Evolutionary conservation across 108 stramenopile species (phyloP), one percentile per base, ranked within the genome.

Genomic region (Cylindrotheca closterium): DNA sequence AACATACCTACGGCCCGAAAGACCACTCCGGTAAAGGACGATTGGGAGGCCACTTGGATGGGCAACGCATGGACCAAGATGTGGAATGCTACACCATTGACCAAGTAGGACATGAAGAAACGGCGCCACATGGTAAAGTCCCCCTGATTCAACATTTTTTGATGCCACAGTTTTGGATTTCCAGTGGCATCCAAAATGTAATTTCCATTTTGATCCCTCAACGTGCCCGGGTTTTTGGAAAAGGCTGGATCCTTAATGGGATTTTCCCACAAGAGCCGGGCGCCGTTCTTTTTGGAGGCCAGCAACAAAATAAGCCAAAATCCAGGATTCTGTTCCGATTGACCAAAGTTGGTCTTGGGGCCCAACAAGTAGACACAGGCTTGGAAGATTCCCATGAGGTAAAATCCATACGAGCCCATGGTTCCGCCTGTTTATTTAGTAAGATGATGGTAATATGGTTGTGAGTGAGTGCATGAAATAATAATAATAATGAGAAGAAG

Each of bases 61-160:
- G 73, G 73, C 58, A 74, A 49, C 10, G 73, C 73, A 55, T 74
- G 73, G n/a, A 74, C 66, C 60, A 74, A 60, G 26, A 74, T 61
- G 53, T 74, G 73, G 58, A 67, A 74, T 3, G 66, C 73, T 1
- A 67, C 65, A 0, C 73, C 73, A 33, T 74, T 67, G 60, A 74
- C 42, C 51, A 67, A 55, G 29, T 59, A 74, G 22, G 54, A 57
- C 73, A 74, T 67, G 59, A 45, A 23, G 26, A 74, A 74, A 7
- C 66, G 73, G 18, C 27, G 12, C 73, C 73, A 74, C 1, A 25
- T 47, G 17, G 7, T 51, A 48, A 45, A 33, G n/a, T 69, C 68
- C 0, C 50, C 21, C 15, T 25, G 8, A 0, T 22, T 31, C 1
- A 69, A 25, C 24, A 17, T 5, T n/a, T 23, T 17, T 30, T 51